These are phyloP conservation scores for Ilyonectria robusta DNA, from an alignment of 2,329 filamentous ascomycete genomes.

Conservation along the genomic window DNA sequence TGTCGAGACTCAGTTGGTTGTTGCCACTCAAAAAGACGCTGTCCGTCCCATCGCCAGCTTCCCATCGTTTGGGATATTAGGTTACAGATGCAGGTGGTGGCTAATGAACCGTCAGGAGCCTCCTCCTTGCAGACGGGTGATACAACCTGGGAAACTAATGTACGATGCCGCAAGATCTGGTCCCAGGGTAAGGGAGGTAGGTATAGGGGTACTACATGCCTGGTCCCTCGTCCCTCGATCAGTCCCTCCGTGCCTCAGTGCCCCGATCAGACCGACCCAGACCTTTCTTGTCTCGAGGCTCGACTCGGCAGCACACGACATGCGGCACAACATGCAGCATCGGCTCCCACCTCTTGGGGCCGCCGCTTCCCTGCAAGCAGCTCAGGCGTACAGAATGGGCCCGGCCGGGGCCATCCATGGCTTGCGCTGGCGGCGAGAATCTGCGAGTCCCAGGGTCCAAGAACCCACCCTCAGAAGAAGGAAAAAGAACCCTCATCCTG, in stretches of 20 bases:
- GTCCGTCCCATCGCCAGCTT: slow-evolving; percentile 20
- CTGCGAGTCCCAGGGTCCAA: slow-evolving; percentile 24
- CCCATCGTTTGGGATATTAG: background rate
- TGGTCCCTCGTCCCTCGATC: slow-evolving; percentile 22
- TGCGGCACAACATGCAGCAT: slow-evolving; percentile 43
- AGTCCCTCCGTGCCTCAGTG: slow-evolving; percentile 30
- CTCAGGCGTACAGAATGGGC: slow-evolving; percentile 26
- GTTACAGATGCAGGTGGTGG: slow-evolving; percentile 1
- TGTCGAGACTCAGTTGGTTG: slow-evolving; percentile 4
- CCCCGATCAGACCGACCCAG: slow-evolving; percentile 29
- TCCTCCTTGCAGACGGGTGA: slow-evolving; percentile 33
- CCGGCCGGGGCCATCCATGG: slow-evolving; percentile 25
- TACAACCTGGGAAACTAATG: slow-evolving; percentile 41
- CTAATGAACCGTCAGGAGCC: slow-evolving; percentile 11
- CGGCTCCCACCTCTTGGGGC: slow-evolving; percentile 41
- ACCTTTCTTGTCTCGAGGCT: slow-evolving; percentile 23
- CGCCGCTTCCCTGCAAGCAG: slow-evolving; percentile 24
- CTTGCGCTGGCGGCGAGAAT: slow-evolving; percentile 33
- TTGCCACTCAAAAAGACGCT: background rate
- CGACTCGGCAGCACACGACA: slow-evolving; percentile 30
- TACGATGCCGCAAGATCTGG: slow-evolving; percentile 49
- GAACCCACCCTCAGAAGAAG: slow-evolving; percentile 26
- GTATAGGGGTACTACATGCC: slow-evolving; percentile 35
- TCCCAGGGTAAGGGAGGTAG: slow-evolving; percentile 42
- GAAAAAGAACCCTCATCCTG: slow-evolving; percentile 11